Percentiles rank a stretch among this genome's conserved stretches.
These are phyloP conservation scores for Serendipita sp. DNA, from an alignment of 1,284 basidiomycete species.

Conservation along the genomic window DNA sequence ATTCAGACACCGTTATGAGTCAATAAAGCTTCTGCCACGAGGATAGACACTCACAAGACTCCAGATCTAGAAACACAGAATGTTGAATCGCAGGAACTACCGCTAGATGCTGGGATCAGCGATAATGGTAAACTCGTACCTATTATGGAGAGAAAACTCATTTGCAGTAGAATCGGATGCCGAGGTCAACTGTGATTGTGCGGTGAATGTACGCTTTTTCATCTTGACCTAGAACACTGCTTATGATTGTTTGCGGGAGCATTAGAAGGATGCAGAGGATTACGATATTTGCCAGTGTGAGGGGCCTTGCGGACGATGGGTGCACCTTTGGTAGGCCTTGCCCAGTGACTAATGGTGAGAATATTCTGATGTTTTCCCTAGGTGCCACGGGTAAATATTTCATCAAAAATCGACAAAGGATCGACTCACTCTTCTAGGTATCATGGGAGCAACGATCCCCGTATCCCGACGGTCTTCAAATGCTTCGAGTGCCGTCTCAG, in stretches of 20 bases:
- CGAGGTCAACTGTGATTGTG: slow-evolving; percentile 45
- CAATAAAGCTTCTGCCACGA: too few species aligned
- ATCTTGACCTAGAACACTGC: slow-evolving; percentile 1
- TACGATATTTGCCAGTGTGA: slow-evolving; percentile 42
- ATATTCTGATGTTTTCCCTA: slow-evolving; percentile 19
- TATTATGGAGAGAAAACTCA: background rate
- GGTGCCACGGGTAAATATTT: slow-evolving; percentile 58
- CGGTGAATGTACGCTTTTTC: slow-evolving; percentile 31
- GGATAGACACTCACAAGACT: too few species aligned
- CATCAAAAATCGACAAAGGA: background rate
- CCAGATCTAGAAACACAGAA: background rate
- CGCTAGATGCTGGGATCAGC: slow-evolving; percentile 29
- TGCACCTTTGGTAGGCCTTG: slow-evolving; percentile 49
- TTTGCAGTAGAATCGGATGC: slow-evolving; percentile 9
- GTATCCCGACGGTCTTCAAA: slow-evolving; percentile 41
- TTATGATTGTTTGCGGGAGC: background rate
- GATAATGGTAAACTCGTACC: slow-evolving; percentile 11
- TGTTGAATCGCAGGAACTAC: slow-evolving; percentile 8
- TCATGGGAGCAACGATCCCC: slow-evolving; percentile 40
- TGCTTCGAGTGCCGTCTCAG: slow-evolving; percentile 60
- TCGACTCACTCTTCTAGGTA: slow-evolving; percentile 30
- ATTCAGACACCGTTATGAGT: too few species aligned
- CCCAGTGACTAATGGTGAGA: background rate
- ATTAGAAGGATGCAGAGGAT: slow-evolving; percentile 31
- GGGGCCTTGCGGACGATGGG: slow-evolving; percentile 52